phyloP scores from a whole-genome alignment of 805 yeast genomes.

The Wickerhamomyces silvicola region DNA sequence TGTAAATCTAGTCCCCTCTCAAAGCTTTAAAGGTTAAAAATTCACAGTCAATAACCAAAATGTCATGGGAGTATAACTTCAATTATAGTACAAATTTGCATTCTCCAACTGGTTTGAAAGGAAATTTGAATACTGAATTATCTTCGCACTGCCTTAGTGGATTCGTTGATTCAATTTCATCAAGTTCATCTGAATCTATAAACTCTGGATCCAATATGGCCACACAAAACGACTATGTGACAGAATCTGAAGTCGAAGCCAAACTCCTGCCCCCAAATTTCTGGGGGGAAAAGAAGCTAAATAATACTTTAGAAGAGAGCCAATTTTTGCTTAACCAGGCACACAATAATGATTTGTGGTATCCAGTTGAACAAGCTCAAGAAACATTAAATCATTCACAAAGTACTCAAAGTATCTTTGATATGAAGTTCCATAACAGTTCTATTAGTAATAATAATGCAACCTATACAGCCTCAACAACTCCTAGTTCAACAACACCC shows the following conservation, averaged over 20 bases:
- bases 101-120: constrained; percentile 1
- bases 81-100: constrained; percentile 3
- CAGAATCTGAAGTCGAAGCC: constrained; percentile 17
- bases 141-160: constrained; percentile 1
- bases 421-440: constrained; percentile 10
- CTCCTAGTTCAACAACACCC: constrained; percentile 10
- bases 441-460: constrained; percentile 1
- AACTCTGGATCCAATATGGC: background rate
- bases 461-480: constrained; percentile 9
- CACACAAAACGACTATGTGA: constrained; percentile 5
- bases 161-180: constrained; percentile 6
- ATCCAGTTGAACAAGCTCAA: constrained; percentile 1
- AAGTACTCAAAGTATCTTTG: constrained; percentile 10
- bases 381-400: constrained; percentile 12
- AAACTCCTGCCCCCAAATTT: constrained; percentile 29
- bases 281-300: constrained; percentile 23
- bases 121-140: too few relatives aligned
- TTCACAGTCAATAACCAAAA: constrained; percentile 1
- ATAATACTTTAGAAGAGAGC: constrained; percentile 9
- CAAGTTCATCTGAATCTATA: constrained; percentile 4
- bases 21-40: background rate
- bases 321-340: constrained; percentile 10
- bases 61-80: constrained; percentile 19
- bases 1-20: background rate
- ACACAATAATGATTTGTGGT: constrained; percentile 5